Percentiles rank a stretch among this genome's conserved stretches.
Evolutionary conservation across 1,139 yeast species (phyloP).

Genomic region (Geotrichum bryndzae): DNA sequence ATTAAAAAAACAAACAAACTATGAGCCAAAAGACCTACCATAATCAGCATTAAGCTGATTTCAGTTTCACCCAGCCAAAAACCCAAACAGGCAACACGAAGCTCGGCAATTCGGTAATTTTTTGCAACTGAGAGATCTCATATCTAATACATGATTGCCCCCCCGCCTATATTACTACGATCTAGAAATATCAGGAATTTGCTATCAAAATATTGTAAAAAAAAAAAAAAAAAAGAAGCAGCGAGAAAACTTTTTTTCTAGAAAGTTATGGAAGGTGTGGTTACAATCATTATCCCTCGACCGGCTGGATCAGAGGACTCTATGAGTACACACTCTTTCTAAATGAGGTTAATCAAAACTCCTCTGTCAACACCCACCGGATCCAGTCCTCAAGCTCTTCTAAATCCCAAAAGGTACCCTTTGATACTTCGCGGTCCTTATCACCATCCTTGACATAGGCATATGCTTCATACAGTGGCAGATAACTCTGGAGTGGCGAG

Average conservation of each 20-base stretch:
- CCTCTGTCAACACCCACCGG: constrained; percentile 44
- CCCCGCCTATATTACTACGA: too few species aligned
- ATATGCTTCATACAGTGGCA: constrained; percentile 32
- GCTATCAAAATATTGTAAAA: too few species aligned
- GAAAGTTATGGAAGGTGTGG: too few species aligned
- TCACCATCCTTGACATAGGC: constrained; percentile 31
- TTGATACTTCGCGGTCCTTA: constrained; percentile 34
- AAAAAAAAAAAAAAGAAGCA: too few species aligned
- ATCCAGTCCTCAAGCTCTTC: constrained; percentile 61
- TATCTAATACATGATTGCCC: background rate
- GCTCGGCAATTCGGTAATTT: background rate
- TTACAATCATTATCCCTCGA: too few species aligned
- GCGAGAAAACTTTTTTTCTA: too few species aligned
- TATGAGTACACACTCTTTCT: constrained; percentile 1
- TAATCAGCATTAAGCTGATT: background rate
- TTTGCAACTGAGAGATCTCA: background rate
- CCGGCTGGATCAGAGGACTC: too few species aligned
- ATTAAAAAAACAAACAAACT: background rate
- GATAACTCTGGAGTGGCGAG: constrained; percentile 31
- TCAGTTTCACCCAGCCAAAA: background rate
- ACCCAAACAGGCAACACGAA: background rate
- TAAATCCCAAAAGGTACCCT: constrained; percentile 47
- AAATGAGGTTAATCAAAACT: background rate
- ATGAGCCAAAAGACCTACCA: background rate
- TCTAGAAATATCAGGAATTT: too few species aligned